Evolutionary conservation across 2,329 filamentous ascomycete genomes (phyloP), one percentile per base, ranked within the genome.

Genomic region (Thielaviopsis ethacetica): DNA sequence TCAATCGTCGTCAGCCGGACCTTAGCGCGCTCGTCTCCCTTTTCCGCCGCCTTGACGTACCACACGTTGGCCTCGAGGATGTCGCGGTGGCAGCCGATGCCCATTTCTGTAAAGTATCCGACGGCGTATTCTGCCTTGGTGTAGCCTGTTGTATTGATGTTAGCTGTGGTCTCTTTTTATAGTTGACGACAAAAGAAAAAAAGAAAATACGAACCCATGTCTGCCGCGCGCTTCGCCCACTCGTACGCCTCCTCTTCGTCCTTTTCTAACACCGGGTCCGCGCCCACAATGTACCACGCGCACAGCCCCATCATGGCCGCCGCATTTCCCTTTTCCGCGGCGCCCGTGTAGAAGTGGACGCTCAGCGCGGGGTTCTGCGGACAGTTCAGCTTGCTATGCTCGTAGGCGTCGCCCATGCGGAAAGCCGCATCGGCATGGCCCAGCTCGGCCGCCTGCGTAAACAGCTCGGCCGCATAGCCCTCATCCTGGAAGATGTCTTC

Each of bases 31-130:
- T 93, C 88, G 66, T 97, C 91, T 53, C 91, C 93, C 55, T 88
- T 82, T 64, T 95, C 91, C 17, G 93, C 91, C 5, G 93, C 93
- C 71, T 88, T 88, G 65, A 98, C 91, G 69, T 98, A 98, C 91
- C 91, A 97, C 34, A 95, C 88, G 67, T 98, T 98, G 65, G 93
- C 91, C 70, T 96, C 91, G 51, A 98, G 79, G n/a, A 91, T 84
- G 69, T 98, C 93, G 54, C 89, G 84, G 44, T 90, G 86, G 70
- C 90, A 96, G 55, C 93, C 93, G 65, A 98, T 96, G 63, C 93
- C 93, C 88, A 94, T 95, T 70, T 98, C 93, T 5, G 91, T 96
- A 69, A 98, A 98, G 72, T 96, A 97, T 52, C 90, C 93, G 22
- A 95, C 82, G 0, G 93, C 89, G 66, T 97, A 98, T 69, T 96